Base-by-base conservation (phyloP, 225 moss, liverwort and hornwort species). In the Lunularia cruciata region DNA sequence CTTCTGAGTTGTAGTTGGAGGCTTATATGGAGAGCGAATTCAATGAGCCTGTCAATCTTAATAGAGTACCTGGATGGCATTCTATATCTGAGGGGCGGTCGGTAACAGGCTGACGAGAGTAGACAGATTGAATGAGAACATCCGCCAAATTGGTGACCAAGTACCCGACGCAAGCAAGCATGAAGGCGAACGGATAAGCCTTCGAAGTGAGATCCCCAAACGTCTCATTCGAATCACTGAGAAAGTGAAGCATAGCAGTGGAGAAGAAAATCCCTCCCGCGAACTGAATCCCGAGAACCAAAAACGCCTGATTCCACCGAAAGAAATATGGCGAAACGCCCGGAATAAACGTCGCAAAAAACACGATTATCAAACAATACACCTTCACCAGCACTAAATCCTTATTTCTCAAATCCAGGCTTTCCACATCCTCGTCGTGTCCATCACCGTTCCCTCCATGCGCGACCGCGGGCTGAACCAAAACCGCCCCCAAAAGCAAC, bases 261-360 rank as follows among this genome's bases (percentile, higher is more conserved):
- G 89, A 83, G 40, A 95, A 70, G 69, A 95, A 95, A 40, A 95
- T 83, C 0, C 95, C 92, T 11, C 81, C 88, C 0, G 92, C 95
- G 31, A 90, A 92, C 81, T 95, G 90, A 54, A 89, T 95, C 3
- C 92, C 95, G 63, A 95, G 59, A 18, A 95, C 81, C 10, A 92
- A 69, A 63, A 95, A 90, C 26, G 84, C 23, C n/a, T 79, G 69
- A 36, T 92, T 88, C 92, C 95, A 92, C 18, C 92, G 71, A 11
- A 92, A 71, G 49, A 75, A 88, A 70, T 92, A 95, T 5, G 95
- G 88, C 34, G 89, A 67, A 3, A 90, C 8, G 13, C 89, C 91
- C 0, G 81, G 84, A 0, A 87, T 0, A 28, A 94, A 91, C 1
- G 89, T 92, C 0, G 86, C 91, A 11, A 90, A 83, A 75, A 95